A percentile compares a stretch with the other conserved stretches of the same genome.
These are phyloP conservation scores for Brassica cretica DNA, from an alignment of 345 rosid genomes.

Conservation along the genomic window DNA sequence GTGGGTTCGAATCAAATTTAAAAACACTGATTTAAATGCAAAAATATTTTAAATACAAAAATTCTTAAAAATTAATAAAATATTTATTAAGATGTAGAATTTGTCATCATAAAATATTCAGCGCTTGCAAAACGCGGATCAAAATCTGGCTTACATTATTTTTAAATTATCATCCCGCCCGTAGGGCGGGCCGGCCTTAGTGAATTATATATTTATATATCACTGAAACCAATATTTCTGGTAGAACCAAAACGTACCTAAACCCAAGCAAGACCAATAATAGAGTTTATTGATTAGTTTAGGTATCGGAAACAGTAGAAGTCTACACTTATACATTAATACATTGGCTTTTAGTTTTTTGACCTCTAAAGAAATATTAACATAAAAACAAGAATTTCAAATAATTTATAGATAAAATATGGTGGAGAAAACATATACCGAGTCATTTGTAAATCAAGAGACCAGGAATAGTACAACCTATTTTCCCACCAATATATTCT, in stretches of 20 bases:
- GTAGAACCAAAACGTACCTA: constrained; percentile 30
- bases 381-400: background rate
- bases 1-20: no score
- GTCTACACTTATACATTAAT: background rate
- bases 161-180: no score
- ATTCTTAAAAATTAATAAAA: no score
- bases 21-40: no score
- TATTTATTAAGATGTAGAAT: no score
- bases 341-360: background rate
- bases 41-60: no score
- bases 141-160: no score
- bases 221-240: constrained; percentile 9
- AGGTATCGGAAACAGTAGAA: constrained; percentile 3
- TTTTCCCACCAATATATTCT: constrained; percentile 31
- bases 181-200: no score
- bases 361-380: background rate
- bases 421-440: constrained; percentile 18
- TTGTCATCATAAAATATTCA: no score
- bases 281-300: constrained; percentile 14
- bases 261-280: constrained; percentile 30
- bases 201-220: background rate
- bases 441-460: constrained; percentile 13
- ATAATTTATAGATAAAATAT: background rate
- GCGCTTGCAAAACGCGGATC: no score
- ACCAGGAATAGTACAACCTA: constrained; percentile 29